Percentiles rank a stretch among this genome's conserved stretches.
phyloP scores from a whole-genome alignment of 2,329 filamentous ascomycete species.

The Diaporthe capsici region DNA sequence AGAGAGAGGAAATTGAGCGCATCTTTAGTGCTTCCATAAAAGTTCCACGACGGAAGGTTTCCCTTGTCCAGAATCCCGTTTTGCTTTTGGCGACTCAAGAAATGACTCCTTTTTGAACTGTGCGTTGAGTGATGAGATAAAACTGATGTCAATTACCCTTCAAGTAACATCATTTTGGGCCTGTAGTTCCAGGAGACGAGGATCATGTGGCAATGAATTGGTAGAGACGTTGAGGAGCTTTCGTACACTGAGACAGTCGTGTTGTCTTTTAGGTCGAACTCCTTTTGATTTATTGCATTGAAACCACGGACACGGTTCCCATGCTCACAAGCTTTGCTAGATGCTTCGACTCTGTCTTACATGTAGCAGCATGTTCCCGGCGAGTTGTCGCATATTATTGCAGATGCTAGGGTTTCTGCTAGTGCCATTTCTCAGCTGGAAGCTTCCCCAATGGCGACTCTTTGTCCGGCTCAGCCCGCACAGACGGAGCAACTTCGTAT shows the following conservation, averaged over 20 bases:
- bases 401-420: not conserved
- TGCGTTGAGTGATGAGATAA: not conserved
- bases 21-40: not conserved
- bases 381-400: not conserved
- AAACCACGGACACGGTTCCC: not conserved
- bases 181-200: not conserved
- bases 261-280: too few relatives aligned
- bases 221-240: not conserved
- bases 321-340: not conserved
- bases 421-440: not conserved
- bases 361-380: not conserved
- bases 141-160: not conserved
- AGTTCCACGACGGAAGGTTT: too few relatives aligned
- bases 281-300: not conserved
- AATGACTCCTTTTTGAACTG: fast-evolving
- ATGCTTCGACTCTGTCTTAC: not conserved
- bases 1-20: not conserved
- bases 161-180: not conserved
- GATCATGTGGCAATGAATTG: not conserved
- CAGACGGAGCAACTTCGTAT: conserved; percentile 14
- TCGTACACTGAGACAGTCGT: not conserved
- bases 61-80: too few relatives aligned
- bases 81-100: not conserved
- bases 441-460: not conserved
- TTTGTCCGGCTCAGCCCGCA: conserved; percentile 16